phyloP scores from a whole-genome alignment of 2,329 filamentous ascomycete genomes.

The Pseudopithomyces chartarum region DNA sequence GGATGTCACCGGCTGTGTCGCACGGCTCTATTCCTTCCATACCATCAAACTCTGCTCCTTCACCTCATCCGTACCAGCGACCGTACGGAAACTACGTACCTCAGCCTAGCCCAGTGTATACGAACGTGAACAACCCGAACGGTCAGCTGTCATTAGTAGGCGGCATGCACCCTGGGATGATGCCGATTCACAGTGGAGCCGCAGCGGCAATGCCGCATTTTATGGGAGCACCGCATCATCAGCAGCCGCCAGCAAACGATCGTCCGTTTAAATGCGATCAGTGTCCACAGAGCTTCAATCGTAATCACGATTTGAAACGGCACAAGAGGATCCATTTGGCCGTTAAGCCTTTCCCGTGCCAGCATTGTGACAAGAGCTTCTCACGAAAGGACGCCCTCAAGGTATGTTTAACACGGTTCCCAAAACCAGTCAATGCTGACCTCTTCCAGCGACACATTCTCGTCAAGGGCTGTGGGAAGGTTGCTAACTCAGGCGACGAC shows the following conservation, averaged over 20 bases:
- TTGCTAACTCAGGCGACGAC: constrained; percentile 34
- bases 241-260: constrained; percentile 67
- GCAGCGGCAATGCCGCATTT: constrained; percentile 68
- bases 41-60: constrained; percentile 55
- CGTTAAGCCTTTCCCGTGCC: constrained; percentile 94
- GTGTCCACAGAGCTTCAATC: constrained; percentile 91
- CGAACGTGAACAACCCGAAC: constrained; percentile 76
- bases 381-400: constrained; percentile 96
- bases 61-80: constrained; percentile 54
- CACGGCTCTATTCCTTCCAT: constrained; percentile 51
- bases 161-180: constrained; percentile 60
- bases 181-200: constrained; percentile 65
- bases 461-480: constrained; percentile 70
- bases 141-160: constrained; percentile 74
- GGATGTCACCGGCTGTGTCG: constrained; percentile 58
- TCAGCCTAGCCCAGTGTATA: constrained; percentile 68
- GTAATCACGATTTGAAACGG: constrained; percentile 94
- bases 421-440: constrained; percentile 30
- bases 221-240: constrained; percentile 58
- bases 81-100: constrained; percentile 55
- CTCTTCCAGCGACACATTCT: constrained; percentile 65
- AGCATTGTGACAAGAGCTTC: constrained; percentile 92
- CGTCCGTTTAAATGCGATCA: constrained; percentile 93
- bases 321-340: constrained; percentile 95
- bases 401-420: constrained; percentile 63